Evolutionary conservation across 2,329 filamentous ascomycete genomes (phyloP).

Genomic region (Graphiopsis chlorocephala): DNA sequence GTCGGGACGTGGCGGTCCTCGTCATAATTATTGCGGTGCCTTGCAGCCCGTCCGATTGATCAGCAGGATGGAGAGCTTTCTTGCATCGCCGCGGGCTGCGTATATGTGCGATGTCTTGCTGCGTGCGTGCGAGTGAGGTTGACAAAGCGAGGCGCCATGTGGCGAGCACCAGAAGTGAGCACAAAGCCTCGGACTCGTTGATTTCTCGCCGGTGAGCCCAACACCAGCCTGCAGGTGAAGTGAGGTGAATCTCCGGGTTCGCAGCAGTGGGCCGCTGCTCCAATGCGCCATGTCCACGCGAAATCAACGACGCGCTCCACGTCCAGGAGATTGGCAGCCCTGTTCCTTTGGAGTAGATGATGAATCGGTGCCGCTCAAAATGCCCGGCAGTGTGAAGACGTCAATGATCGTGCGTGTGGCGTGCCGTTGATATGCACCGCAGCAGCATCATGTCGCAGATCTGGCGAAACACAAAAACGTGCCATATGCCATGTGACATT

Average conservation of each 20-base stretch:
- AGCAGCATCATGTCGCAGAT: neutral
- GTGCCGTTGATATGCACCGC: neutral
- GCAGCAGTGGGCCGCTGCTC: neutral
- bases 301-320: conserved; percentile 5
- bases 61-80: neutral
- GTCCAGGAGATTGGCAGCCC: conserved; percentile 7
- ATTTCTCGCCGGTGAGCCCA: neutral
- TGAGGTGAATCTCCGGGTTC: neutral
- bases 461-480: neutral
- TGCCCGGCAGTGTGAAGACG: conserved; percentile 10
- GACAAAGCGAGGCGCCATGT: neutral
- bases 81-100: neutral
- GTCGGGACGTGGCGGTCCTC: neutral
- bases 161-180: neutral
- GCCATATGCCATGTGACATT: conserved; percentile 3
- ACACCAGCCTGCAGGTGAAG: neutral
- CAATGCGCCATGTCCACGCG: conserved; percentile 2
- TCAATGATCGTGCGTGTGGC: conserved; percentile 5
- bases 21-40: conserved; percentile 6
- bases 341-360: neutral
- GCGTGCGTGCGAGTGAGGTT: neutral
- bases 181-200: neutral
- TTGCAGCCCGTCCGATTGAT: conserved; percentile 7
- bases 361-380: neutral
- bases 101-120: neutral